Percentiles rank a stretch among this genome's conserved stretches.
These are phyloP conservation scores for Stemphylium vesicarium DNA, from an alignment of 2,329 filamentous ascomycete genomes.

Conservation along the genomic window DNA sequence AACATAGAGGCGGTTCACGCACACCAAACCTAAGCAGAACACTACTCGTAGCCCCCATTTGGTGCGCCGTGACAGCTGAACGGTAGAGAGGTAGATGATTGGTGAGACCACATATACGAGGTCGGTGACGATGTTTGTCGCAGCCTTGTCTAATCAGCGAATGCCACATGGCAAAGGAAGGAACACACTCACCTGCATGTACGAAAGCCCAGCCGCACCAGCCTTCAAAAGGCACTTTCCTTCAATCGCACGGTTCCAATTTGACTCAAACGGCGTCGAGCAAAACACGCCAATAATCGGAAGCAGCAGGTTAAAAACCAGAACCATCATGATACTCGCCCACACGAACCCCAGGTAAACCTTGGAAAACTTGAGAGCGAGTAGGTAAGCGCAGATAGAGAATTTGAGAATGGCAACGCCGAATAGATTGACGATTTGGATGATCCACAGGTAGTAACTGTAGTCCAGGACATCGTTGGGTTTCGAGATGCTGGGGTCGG, in stretches of 20 bases:
- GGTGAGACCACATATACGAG: constrained; percentile 36
- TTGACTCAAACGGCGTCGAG: constrained; percentile 35
- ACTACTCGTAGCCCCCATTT: constrained; percentile 35
- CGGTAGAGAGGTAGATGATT: constrained; percentile 32
- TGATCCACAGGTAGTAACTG: constrained; percentile 30
- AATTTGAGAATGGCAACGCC: constrained; percentile 31
- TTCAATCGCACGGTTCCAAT: constrained; percentile 31
- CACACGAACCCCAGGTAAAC: constrained; percentile 31
- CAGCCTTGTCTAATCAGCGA: constrained; percentile 14
- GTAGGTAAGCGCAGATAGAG: constrained; percentile 38
- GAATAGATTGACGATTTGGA: constrained; percentile 34
- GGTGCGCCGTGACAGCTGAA: constrained; percentile 33
- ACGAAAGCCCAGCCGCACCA: constrained; percentile 16
- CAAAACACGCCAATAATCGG: constrained; percentile 28
- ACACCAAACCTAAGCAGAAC: constrained; percentile 37
- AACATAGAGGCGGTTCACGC: background rate
- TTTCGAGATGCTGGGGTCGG: constrained; percentile 28
- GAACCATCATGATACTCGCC: constrained; percentile 32
- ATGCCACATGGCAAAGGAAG: background rate
- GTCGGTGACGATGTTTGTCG: constrained; percentile 38
- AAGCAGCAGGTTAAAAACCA: constrained; percentile 30
- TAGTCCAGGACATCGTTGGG: constrained; percentile 25
- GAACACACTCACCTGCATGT: constrained; percentile 15
- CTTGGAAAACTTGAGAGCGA: constrained; percentile 31
- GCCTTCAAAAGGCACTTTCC: constrained; percentile 32